Evolutionary conservation across 2,329 filamentous ascomycete genomes (phyloP), one percentile per base, ranked within the genome.

Genomic region (Hypoxylon sp.): DNA sequence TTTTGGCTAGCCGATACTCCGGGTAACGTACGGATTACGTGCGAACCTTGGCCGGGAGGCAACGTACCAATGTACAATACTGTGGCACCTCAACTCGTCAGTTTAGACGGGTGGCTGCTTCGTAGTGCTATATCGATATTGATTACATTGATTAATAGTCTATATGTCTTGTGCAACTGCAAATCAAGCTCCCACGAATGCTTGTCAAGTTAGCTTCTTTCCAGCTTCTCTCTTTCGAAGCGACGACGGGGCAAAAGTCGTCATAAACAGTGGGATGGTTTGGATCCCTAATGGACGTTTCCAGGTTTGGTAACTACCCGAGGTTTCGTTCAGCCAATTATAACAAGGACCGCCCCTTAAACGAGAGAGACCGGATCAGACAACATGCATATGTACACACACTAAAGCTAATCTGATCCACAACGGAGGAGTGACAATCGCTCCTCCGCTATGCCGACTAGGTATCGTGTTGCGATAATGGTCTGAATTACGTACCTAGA

Each of bases 61-160:
- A 3, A 6, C 16, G 46, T 28, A 50, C 7, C 32, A 28, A 44
- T 45, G 12, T 28, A 18, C 33, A 33, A 45, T 24, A 16, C 8
- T 14, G 38, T 54, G 22, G 16, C 18, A 54, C 51, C 32, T 54
- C 40, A 22, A 4, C 40, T 46, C 52, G 22, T 53, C 49, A 54
- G 36, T 49, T 18, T 54, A 26, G 14, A 56, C 65, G 65, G 65
- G 57, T 67, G 57, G 65, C 65, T 67, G 65, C 65, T 57, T 54
- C 38, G 20, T 42, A 40, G 54, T 42, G 52, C 24, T 56, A 44
- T 67, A 52, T 58, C 48, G 20, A 67, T 61, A 67, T 67, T 64
- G 38, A 54, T 55, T 59, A 52, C 36, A 61, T 61, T 61, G 51
- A 60, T 60, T 65, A 61, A 58, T 62, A 62, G 58, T 62, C 63